Base-by-base conservation (phyloP, 371 early-diverging fungal genomes). In the Chytridiales sp. region DNA sequence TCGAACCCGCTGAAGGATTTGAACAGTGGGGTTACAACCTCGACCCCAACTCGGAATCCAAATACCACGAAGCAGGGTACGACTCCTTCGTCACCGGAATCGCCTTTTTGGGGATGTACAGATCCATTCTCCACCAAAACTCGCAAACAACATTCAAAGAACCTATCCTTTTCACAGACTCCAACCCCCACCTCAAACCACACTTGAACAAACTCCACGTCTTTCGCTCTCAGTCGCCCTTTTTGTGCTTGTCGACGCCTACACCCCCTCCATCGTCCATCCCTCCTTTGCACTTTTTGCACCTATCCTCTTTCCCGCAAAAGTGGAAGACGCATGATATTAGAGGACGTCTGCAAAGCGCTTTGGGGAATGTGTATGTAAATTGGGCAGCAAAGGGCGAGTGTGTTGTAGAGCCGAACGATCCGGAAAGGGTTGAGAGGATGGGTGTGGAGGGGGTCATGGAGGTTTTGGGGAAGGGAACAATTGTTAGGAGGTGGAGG, bases 51-150 rank as follows among this genome's bases (percentile, higher is more conserved):
- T n/a, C n/a, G n/a, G n/a, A n/a, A n/a, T n/a, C n/a, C n/a, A n/a
- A n/a, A n/a, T 70, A 83, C 36, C 95, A 95, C 66, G 93, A 95
- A 67, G 95, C 95, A 19, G 95, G 92, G 1, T 95, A 86, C 61
- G 95, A 95, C 64, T 88, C 94, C 0, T 93, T 85, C 51, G 77
- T 86, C 56, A 94, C 95, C 5, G 95, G 95, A 8, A 75, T 83
- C 5, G 73, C 85, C 0, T 92, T 87, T 64, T 58, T 84, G 8
- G 38, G 58, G 27, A 59, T 77, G 61, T 43, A 47, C 8, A 61
- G 36, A 3, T 34, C 48, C 21, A 52, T 56, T n/a, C 3, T 41
- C 30, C 36, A n/a, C n/a, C n/a, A n/a, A n/a, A 17, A 8, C 38
- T 38, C 38, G 8, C 38, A 8, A 38, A 38, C 38, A 38, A 17